Base-by-base conservation (phyloP, 129 eudicot species). In the Artemisia annua region DNA sequence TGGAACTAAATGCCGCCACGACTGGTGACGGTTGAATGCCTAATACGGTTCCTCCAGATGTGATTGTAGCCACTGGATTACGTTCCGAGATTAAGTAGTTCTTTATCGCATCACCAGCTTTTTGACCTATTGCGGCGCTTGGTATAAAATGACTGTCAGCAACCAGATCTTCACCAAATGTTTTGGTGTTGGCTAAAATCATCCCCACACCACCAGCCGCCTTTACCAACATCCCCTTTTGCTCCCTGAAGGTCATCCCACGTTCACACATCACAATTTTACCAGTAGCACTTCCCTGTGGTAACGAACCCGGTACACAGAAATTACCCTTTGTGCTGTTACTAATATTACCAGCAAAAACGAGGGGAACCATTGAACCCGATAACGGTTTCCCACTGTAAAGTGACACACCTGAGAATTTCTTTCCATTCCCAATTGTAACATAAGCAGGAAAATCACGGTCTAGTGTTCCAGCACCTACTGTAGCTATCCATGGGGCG, bases 241-340 rank as follows among this genome's bases (percentile, higher is more conserved):
- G 74, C 30, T 76, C 96, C 79, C 92, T 69, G 0, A 88, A 69
- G 64, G 62, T 84, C 71, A 79, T 22, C 63, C 92, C 96, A 0
- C 92, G 82, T 69, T 91, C 92, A 70, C 97, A 91, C 15, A 91
- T 49, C 61, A 91, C 97, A 48, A 91, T 91, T 76, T 91, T 91
- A 43, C 97, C 97, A 2, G 79, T 56, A 43, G 81, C 96, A 26
- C 72, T 77, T 63, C 58, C 69, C 4, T 83, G 84, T 46, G 76
- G 64, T 56, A 91, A 71, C 12, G 84, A 82, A 5, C 89, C 97
- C 7, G 76, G 77, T 59, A 72, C 52, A 74, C 97, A 91, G 3
- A 82, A 80, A 59, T 76, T 76, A 4, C 88, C 87, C 17, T 17
- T 9, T 12, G 87, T 69, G 10, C 57, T 52, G 57, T 76, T 81